phyloP scores from a whole-genome alignment of 345 rosid species.

The Alliaria petiolata region DNA sequence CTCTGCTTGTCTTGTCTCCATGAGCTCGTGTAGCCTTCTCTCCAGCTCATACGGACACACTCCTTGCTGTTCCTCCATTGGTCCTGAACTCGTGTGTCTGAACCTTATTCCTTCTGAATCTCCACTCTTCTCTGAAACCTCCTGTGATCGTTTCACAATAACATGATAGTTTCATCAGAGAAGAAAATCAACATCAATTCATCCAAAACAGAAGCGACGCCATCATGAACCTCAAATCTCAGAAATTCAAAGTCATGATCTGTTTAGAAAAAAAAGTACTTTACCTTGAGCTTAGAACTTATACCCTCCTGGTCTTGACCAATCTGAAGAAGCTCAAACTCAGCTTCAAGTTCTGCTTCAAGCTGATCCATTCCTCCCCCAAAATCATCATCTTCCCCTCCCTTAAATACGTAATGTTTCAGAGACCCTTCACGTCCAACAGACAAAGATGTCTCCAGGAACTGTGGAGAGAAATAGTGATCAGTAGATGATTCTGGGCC shows the following conservation, averaged over 20 bases:
- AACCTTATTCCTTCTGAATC: background rate
- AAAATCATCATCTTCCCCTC: slow-evolving; percentile 24
- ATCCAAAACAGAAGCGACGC: background rate
- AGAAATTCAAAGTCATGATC: too few species aligned
- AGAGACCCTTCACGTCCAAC: slow-evolving; percentile 29
- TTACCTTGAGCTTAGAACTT: slow-evolving; percentile 32
- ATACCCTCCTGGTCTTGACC: slow-evolving; percentile 39
- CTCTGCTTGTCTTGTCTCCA: slow-evolving; percentile 63
- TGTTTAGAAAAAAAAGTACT: too few species aligned
- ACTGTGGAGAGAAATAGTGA: slow-evolving; percentile 30
- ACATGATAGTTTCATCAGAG: background rate
- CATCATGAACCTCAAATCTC: too few species aligned
- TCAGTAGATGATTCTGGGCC: slow-evolving; percentile 27
- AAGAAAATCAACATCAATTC: background rate
- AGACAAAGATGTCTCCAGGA: slow-evolving; percentile 12
- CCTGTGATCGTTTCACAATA: background rate
- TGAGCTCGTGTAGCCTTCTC: slow-evolving; percentile 59
- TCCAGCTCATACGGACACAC: slow-evolving; percentile 65
- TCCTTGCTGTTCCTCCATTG: slow-evolving; percentile 13
- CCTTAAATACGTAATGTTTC: slow-evolving; percentile 21
- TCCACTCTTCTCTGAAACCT: background rate
- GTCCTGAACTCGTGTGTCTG: background rate
- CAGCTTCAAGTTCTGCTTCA: slow-evolving; percentile 74
- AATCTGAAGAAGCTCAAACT: slow-evolving; percentile 57
- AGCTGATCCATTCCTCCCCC: slow-evolving; percentile 60